phyloP scores from a whole-genome alignment of 1,139 yeast species.

The Kodamaea suecica region DNA sequence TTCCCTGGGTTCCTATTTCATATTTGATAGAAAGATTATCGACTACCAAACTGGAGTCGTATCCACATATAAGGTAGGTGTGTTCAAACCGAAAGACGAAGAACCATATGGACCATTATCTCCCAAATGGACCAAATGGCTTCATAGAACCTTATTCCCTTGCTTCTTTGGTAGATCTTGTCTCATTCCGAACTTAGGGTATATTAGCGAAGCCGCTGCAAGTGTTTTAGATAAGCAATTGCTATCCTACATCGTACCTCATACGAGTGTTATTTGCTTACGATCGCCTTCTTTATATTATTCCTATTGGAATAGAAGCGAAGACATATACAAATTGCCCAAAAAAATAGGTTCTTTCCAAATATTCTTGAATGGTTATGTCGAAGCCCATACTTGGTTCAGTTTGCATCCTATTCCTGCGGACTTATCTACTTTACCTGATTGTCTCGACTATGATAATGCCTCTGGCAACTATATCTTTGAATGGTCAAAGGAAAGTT shows the following conservation, averaged over 20 bases:
- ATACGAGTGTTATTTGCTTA: conserved; percentile 56
- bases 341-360: conserved; percentile 68
- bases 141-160: conserved; percentile 71
- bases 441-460: too few species aligned
- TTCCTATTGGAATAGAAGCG: conserved; percentile 45
- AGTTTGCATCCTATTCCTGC: conserved; percentile 55
- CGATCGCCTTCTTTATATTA: conserved; percentile 57
- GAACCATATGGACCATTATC: conserved; percentile 79
- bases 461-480: conserved; percentile 23
- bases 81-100: conserved; percentile 78
- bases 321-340: conserved; percentile 28
- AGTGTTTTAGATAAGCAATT: conserved; percentile 60
- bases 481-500: conserved; percentile 52
- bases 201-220: conserved; percentile 72
- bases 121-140: conserved; percentile 81
- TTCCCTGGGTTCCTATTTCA: conserved; percentile 70
- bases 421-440: conserved; percentile 20
- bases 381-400: conserved; percentile 62
- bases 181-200: conserved; percentile 69
- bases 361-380: conserved; percentile 55
- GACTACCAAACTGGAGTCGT: conserved; percentile 4
- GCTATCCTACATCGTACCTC: conserved; percentile 60
- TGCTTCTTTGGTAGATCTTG: conserved; percentile 77
- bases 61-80: conserved; percentile 39
- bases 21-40: conserved; percentile 30